Evolutionary conservation across 768 basidiomycete species (phyloP).

Genomic region (Rubroboletus satanas): DNA sequence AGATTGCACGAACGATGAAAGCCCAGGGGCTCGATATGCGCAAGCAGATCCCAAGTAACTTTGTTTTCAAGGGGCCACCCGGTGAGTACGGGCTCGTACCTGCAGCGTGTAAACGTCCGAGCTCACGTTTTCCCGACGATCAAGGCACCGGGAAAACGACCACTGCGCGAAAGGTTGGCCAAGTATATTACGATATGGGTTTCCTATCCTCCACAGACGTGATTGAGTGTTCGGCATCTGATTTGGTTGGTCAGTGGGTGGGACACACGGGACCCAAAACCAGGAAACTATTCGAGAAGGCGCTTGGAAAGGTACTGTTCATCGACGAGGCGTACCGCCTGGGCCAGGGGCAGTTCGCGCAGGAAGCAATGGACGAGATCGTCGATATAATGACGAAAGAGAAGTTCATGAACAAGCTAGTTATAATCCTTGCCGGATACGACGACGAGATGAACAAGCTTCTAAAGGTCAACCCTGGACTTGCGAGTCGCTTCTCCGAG

Average conservation of each 20-base stretch:
- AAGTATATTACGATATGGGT: conserved; percentile 64
- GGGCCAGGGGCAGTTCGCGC: conserved; percentile 56
- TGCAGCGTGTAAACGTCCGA: too few relatives aligned
- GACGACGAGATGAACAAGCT: conserved; percentile 63
- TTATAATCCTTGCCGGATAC: conserved; percentile 70
- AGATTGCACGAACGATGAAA: conserved; percentile 43
- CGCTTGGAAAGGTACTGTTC: conserved; percentile 64
- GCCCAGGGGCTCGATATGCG: conserved; percentile 40
- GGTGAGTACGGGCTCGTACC: conserved; percentile 34
- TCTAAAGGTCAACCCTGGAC: conserved; percentile 54
- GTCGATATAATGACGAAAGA: conserved; percentile 61
- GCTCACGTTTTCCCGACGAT: neutral
- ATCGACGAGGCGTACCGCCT: conserved; percentile 71
- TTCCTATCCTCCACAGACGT: conserved; percentile 50
- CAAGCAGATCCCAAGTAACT: conserved; percentile 56
- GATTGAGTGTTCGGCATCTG: conserved; percentile 64
- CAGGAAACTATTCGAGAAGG: conserved; percentile 55
- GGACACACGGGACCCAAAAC: conserved; percentile 73
- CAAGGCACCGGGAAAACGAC: conserved; percentile 65
- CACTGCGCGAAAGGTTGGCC: conserved; percentile 56
- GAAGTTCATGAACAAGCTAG: conserved; percentile 51
- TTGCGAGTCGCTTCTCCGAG: conserved; percentile 67
- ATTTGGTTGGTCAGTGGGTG: conserved; percentile 65
- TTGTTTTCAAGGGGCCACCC: conserved; percentile 71
- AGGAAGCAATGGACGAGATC: conserved; percentile 71